Evolutionary conservation across 495 filamentous ascomycete genomes (phyloP), one percentile per base, ranked within the genome.

Genomic region (Recurvomyces mirabilis): DNA sequence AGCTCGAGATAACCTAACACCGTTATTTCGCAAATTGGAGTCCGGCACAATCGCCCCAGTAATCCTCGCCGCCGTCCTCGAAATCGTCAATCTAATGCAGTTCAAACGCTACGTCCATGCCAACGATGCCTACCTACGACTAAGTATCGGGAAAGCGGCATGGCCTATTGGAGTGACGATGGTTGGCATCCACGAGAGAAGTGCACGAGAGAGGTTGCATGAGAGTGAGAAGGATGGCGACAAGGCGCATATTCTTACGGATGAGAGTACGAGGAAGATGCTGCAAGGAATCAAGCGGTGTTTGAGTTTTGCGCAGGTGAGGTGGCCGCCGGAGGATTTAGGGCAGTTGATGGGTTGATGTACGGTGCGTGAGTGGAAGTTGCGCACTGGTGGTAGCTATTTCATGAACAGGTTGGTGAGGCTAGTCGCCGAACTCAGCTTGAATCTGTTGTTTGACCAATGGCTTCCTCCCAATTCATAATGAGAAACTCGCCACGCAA

Each of bases 151-250:
- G 41, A 98, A 98, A 72, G 93, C 91, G 63, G 91, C 91, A 18
- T 98, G 91, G 91, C 91, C 91, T 21, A 98, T 98, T 60, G 91
- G 91, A 65, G 91, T 98, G 22, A 98, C 91, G 55, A 95, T 96
- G 91, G 91, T 98, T 51, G 91, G 91, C 70, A 98, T 98, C 57
- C 91, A 98, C 75, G 91, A 96, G 67, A 78, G 91, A 49, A 86
- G 79, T 34, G 89, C 91, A 5, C 75, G 91, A 28, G 91, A 98
- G 65, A 96, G 96, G 66, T 68, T 98, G 35, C 88, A 96, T 58
- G 75, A 88, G 61, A 46, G 15, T 5, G 46, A 49, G 19, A 46
- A 39, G 43, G 39, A 13, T 2, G 87, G 84, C 52, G 62, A 59
- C 11, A 75, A 86, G 49, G 91, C 88, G 5, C 93, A 98, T 63